Evolutionary conservation across 179 eudicot genomes (phyloP).

Genomic region (Nepenthes alata): DNA sequence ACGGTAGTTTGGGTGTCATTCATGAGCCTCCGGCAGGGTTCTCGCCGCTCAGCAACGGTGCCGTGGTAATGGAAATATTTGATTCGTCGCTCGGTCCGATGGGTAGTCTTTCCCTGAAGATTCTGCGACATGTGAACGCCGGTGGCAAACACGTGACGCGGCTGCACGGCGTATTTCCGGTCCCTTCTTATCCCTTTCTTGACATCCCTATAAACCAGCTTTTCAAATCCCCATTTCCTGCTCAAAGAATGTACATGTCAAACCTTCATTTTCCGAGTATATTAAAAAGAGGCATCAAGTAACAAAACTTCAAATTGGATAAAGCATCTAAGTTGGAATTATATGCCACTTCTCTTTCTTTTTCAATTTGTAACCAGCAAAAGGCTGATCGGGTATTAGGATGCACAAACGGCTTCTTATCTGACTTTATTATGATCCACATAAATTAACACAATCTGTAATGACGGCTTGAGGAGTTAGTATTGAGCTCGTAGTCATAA

Average conservation of each 20-base stretch:
- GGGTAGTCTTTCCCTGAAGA: constrained; percentile 31
- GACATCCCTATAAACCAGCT: constrained; percentile 54
- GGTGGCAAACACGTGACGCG: constrained; percentile 53
- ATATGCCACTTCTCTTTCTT: too few species aligned
- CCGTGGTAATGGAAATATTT: constrained; percentile 82
- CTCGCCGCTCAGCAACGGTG: constrained; percentile 41
- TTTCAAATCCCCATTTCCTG: constrained; percentile 86
- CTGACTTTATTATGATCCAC: too few species aligned
- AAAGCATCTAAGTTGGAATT: too few species aligned
- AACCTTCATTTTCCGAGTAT: too few species aligned
- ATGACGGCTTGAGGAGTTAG: too few species aligned
- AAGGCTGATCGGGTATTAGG: too few species aligned
- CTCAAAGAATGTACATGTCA: neutral
- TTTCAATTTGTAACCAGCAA: too few species aligned
- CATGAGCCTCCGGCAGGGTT: constrained; percentile 41
- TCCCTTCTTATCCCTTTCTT: constrained; percentile 49
- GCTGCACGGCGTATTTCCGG: constrained; percentile 65
- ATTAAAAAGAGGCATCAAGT: neutral
- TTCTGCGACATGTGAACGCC: constrained; percentile 76
- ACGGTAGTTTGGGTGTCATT: constrained; percentile 18
- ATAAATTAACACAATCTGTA: too few species aligned
- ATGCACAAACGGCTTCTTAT: too few species aligned
- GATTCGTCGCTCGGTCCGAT: constrained; percentile 30
- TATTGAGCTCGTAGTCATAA: too few species aligned
- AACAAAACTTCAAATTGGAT: too few species aligned